These are phyloP conservation scores for Yamadazyma spencermartinsiae DNA, from an alignment of 1,139 yeast species.

Conservation along the genomic window DNA sequence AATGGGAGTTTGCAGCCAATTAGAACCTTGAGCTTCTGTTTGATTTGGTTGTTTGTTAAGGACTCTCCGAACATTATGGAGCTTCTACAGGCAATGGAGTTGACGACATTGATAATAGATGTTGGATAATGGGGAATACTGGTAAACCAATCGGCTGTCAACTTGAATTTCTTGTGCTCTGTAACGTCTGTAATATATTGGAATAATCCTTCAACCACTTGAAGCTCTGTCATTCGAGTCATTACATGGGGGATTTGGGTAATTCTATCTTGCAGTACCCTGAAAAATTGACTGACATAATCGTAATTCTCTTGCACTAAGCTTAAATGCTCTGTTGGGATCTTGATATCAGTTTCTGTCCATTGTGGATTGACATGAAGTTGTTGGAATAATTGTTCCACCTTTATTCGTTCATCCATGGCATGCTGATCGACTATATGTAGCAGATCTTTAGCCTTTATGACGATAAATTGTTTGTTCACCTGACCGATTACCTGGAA, in stretches of 20 bases:
- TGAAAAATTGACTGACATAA: constrained; percentile 2
- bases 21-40: constrained; percentile 39
- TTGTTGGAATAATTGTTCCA: constrained; percentile 47
- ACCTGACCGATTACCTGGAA: constrained; percentile 46
- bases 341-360: background rate
- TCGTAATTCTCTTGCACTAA: background rate
- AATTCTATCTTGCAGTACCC: background rate
- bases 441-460: constrained; percentile 26
- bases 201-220: background rate
- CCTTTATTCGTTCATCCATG: constrained; percentile 64
- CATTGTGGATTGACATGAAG: constrained; percentile 1
- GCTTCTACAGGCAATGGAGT: constrained; percentile 67
- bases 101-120: constrained; percentile 49
- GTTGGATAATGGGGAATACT: constrained; percentile 40
- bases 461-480: constrained; percentile 58
- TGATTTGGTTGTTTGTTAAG: constrained; percentile 46
- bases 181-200: constrained; percentile 33
- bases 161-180: constrained; percentile 19
- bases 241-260: constrained; percentile 4
- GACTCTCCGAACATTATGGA: constrained; percentile 74
- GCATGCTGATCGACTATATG: constrained; percentile 75
- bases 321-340: background rate
- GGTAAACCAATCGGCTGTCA: constrained; percentile 18
- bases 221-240: background rate
- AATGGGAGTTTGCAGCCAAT: constrained; percentile 60